These are phyloP conservation scores for Neofusicoccum kwambonambiense DNA, from an alignment of 2,329 filamentous ascomycete species.

Conservation along the genomic window DNA sequence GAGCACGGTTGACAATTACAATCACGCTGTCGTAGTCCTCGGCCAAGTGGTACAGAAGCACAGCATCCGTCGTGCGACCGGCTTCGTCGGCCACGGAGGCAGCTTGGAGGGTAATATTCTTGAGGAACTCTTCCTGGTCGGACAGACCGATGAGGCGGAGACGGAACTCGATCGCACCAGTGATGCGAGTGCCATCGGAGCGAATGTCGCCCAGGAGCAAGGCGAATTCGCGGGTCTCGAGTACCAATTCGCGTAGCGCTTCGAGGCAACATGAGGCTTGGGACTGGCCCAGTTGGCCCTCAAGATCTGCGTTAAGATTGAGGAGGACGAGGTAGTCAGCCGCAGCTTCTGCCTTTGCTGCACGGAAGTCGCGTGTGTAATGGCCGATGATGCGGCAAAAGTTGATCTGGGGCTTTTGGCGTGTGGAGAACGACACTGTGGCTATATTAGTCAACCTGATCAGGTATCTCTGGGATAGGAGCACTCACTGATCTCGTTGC, in stretches of 20 bases:
- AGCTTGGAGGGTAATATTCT: conserved; percentile 88
- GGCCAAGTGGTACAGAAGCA: conserved; percentile 89
- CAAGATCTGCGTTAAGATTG: conserved; percentile 84
- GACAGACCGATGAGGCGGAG: conserved; percentile 76
- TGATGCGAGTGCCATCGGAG: conserved; percentile 79
- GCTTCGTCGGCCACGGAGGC: conserved; percentile 92
- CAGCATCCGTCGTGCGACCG: conserved; percentile 87
- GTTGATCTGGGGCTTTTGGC: conserved; percentile 78
- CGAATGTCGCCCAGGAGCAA: conserved; percentile 89
- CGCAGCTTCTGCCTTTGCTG: conserved; percentile 82
- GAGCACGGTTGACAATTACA: conserved; percentile 79
- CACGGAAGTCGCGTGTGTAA: conserved; percentile 94
- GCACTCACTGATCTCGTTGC: conserved; percentile 55
- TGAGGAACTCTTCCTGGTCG: conserved; percentile 80
- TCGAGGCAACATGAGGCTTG: conserved; percentile 86
- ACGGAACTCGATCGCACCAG: conserved; percentile 83
- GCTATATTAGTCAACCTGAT: not conserved
- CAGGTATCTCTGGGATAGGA: not conserved
- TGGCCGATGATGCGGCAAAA: conserved; percentile 92
- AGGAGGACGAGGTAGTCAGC: conserved; percentile 92
- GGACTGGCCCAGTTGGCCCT: conserved; percentile 68
- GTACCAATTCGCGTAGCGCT: conserved; percentile 85
- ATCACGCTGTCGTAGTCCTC: conserved; percentile 96
- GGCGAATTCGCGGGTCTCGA: conserved; percentile 97
- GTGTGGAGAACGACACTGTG: conserved; percentile 61